Evolutionary conservation across 495 filamentous ascomycete genomes (phyloP), one percentile per base, ranked within the genome.

Genomic region (Penicillium diatomitis): DNA sequence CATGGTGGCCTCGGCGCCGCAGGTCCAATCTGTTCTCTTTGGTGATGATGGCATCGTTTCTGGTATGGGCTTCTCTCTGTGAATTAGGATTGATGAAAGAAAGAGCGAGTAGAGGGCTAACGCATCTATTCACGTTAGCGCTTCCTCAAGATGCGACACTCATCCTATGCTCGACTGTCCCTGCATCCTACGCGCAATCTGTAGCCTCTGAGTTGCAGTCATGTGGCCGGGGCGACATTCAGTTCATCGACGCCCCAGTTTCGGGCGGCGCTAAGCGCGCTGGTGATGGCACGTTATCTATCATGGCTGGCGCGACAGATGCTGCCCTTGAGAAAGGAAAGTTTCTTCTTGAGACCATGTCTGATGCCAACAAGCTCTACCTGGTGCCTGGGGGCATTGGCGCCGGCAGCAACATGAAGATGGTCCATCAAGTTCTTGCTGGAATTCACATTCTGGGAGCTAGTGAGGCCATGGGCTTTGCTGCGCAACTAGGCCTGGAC

Each of bases 341-440:
- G 31, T 71, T 72, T 38, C 55, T 90, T 8, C 72, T 92, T 1
- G 68, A 80, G 32, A 77, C 74, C 55, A 79, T 92, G 71, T 70
- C 74, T 0, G 75, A 71, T 31, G 53, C 64, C 6, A 61, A 77
- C 49, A 88, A 87, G 60, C 63, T 90, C 32, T 89, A 88, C 54
- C 73, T 85, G 12, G 82, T 92, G 6, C 73, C 77, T 6, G 86
- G 87, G 7, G 86, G 84, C 3, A 69, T 90, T 43, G 86, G 85
- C 4, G 80, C 80, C 0, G 86, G 87, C n/a, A 87, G 83, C 54
- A 90, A 90, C 58, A 86, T 89, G 76, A 92, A 92, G 67, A 87
- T 89, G 78, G 80, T 86, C 44, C 87, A 90, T 64, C 87, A 92
- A 62, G 81, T 92, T 11, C 74, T 90, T 8, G 87, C 86, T 1